A percentile compares a stretch with the other conserved stretches of the same genome.
phyloP scores from a whole-genome alignment of 129 eudicot genomes.

The Flaveria sonorensis region DNA sequence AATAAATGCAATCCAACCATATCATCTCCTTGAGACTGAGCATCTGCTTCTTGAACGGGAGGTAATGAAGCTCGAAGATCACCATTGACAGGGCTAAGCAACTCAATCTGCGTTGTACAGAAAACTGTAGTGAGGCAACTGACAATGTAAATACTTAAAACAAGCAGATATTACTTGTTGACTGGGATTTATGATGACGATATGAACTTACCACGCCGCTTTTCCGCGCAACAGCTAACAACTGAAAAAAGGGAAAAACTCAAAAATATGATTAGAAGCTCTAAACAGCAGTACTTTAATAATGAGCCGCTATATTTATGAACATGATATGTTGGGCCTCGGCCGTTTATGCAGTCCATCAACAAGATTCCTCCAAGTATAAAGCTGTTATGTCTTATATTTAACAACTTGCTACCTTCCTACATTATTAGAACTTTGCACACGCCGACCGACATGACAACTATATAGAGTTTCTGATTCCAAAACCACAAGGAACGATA shows the following conservation, averaged over 20 bases:
- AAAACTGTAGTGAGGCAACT: neutral
- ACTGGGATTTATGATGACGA: neutral
- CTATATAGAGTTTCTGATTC: neutral
- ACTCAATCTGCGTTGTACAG: conserved; percentile 57
- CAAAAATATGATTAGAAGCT: conserved; percentile 9
- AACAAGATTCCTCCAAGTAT: neutral
- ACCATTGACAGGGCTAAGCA: conserved; percentile 79
- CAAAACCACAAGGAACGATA: neutral
- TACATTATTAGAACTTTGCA: neutral
- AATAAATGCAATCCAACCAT: conserved; percentile 83
- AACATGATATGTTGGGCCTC: neutral
- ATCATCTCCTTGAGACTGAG: conserved; percentile 48
- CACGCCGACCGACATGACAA: neutral
- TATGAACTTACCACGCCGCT: conserved; percentile 66
- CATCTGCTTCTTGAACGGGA: conserved; percentile 36
- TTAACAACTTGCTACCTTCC: neutral
- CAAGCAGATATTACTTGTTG: conserved; percentile 5
- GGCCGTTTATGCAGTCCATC: neutral
- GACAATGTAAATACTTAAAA: conserved; percentile 20
- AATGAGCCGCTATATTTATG: neutral
- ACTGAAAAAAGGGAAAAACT: conserved; percentile 39
- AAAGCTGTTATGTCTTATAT: neutral
- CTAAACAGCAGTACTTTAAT: conserved; percentile 3
- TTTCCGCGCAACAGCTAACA: conserved; percentile 91
- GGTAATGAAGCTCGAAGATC: conserved; percentile 58